Percentiles rank a stretch among this genome's conserved stretches.
These are phyloP conservation scores for Phenoliferia sp. DNA, from an alignment of 1,284 basidiomycete genomes.

Conservation along the genomic window DNA sequence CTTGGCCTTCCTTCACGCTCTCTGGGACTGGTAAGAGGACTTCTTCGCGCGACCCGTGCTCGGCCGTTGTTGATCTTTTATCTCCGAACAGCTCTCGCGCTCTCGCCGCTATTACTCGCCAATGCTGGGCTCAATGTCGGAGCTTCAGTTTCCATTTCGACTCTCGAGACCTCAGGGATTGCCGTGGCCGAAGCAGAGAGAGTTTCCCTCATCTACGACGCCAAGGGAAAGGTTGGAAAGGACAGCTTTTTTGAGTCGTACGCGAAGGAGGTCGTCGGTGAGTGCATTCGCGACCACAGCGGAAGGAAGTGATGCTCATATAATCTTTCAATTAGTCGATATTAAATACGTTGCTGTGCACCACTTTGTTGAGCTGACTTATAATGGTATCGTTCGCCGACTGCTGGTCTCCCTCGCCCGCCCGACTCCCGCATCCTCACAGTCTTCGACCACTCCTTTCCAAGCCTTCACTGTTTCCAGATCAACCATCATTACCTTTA, in stretches of 20 bases:
- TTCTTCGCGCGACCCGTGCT: not conserved
- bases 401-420: constrained; percentile 54
- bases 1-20: constrained; percentile 38
- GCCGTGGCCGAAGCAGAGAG: constrained; percentile 34
- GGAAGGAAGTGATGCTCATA: constrained; percentile 4
- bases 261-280: constrained; percentile 45
- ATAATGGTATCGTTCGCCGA: constrained; percentile 56
- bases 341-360: constrained; percentile 62
- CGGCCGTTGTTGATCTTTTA: not conserved
- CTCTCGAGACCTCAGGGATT: constrained; percentile 23
- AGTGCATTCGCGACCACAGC: constrained; percentile 13
- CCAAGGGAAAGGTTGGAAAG: constrained; percentile 36
- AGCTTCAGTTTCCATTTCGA: constrained; percentile 26
- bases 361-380: constrained; percentile 59
- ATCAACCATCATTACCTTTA: constrained; percentile 18
- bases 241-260: constrained; percentile 45
- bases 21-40: constrained; percentile 11
- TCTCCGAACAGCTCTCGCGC: constrained; percentile 21
- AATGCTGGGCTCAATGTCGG: constrained; percentile 25
- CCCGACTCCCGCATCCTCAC: constrained; percentile 20
- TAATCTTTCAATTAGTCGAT: constrained; percentile 52
- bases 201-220: constrained; percentile 29
- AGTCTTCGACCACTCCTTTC: constrained; percentile 37
- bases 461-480: constrained; percentile 18
- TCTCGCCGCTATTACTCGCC: constrained; percentile 26